Evolutionary conservation across 129 eudicot genomes (phyloP), one percentile per base, ranked within the genome.

Genomic region (Lonicera japonica): DNA sequence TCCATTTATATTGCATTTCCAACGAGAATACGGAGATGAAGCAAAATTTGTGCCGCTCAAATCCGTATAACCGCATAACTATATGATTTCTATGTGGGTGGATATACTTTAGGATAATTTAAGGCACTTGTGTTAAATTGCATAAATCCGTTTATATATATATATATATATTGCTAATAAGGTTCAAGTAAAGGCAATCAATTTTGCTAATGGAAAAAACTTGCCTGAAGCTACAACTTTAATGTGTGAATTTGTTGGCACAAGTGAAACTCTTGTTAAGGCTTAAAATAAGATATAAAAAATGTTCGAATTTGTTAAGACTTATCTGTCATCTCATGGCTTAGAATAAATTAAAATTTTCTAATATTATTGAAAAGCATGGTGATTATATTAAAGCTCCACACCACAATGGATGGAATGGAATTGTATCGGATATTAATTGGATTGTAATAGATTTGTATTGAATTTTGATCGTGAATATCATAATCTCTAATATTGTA

Each of bases 191-290:
- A 85, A 73, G 73, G 99, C 99, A 47, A 59, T 94, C 53, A 94
- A 94, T 82, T 18, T 75, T 85, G 99, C 96, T 61, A 94, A 94
- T 68, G 95, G 95, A 46, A 82, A 86, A 78, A 71, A 67, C 29
- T 79, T 94, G 63, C 96, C 96, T 0, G 99, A 94, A 64, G 73
- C 56, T 61, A 96, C 99, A 19, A 94, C 99, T 22, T 77, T 94
- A 70, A 83, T 94, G 89, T 85, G 88, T 75, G 99, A 94, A 60
- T 85, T 94, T 65, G 80, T 87, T 16, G 99, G 99, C 70, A 94
- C 98, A 71, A 95, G 98, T 90, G 57, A 66, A 61, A 56, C 16
- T 51, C 63, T 24, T 6, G 4, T 29, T 29, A 1, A 6, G 36
- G 51, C 51, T 45, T 45, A 45, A 3, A 8, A 45, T 45, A 45